A percentile compares a stretch with the other conserved stretches of the same genome.
Conservation (phyloP, 371 early-diverging fungal genomes). For the Mycotypha africana region DNA sequence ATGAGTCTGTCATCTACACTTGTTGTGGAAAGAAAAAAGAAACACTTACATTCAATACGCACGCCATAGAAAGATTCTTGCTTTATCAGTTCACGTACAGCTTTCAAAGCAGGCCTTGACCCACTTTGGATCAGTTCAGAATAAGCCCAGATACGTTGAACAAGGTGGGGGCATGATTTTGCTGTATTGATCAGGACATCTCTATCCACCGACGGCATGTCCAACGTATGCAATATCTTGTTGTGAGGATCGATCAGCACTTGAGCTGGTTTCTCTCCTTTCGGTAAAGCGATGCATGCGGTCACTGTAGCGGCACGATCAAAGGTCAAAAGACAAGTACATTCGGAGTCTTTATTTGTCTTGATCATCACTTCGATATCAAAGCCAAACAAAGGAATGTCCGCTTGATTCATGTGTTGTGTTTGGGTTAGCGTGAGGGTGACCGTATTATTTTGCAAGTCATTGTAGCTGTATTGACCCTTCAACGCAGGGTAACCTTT, state of each 20-base stretch:
- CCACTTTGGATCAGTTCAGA: slow-evolving; percentile 38
- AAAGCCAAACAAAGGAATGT: slow-evolving; percentile 48
- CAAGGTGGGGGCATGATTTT: slow-evolving; percentile 19
- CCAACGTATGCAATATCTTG: slow-evolving; percentile 35
- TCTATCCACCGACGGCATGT: slow-evolving; percentile 41
- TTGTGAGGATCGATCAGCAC: slow-evolving; percentile 50
- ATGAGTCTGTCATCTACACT: no score
- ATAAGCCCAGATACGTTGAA: slow-evolving; percentile 42
- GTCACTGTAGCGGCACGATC: slow-evolving; percentile 14
- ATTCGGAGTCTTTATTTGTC: slow-evolving; percentile 22
- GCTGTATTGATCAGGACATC: slow-evolving; percentile 40
- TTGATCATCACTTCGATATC: slow-evolving; percentile 43
- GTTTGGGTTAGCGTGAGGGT: slow-evolving; percentile 47
- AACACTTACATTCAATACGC: slow-evolving; percentile 25
- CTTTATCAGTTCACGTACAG: slow-evolving; percentile 21
- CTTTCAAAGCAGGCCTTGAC: slow-evolving; percentile 29
- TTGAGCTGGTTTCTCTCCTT: slow-evolving; percentile 19
- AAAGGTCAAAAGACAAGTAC: slow-evolving; percentile 21
- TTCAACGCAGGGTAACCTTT: slow-evolving; percentile 53
- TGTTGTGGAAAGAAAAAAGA: no score
- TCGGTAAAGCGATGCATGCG: slow-evolving; percentile 11
- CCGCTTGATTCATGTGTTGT: slow-evolving; percentile 32
- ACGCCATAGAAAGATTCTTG: slow-evolving; percentile 48
- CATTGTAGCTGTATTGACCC: slow-evolving; percentile 32
- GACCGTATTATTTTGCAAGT: slow-evolving; percentile 17